Percentiles rank a stretch among this genome's conserved stretches.
These are phyloP conservation scores for Beta macrorhiza DNA, from an alignment of 179 eudicot genomes.

Conservation along the genomic window DNA sequence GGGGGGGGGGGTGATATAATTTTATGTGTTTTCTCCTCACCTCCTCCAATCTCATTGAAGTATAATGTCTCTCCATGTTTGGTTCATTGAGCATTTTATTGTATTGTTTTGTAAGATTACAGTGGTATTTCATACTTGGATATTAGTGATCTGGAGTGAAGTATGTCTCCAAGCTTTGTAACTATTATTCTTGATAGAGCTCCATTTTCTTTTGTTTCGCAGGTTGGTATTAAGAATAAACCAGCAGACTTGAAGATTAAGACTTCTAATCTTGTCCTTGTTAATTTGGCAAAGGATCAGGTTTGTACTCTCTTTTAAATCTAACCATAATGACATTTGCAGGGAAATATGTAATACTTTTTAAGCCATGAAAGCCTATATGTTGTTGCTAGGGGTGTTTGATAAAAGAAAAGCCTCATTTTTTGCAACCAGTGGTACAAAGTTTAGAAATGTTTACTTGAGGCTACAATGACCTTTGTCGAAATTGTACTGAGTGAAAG, in stretches of 20 bases:
- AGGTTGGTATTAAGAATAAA: slow-evolving; percentile 90
- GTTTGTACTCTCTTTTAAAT: slow-evolving; percentile 32
- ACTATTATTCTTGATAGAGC: slow-evolving; percentile 13
- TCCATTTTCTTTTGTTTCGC: slow-evolving; percentile 23
- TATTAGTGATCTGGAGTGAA: background rate
- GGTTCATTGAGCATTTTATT: background rate
- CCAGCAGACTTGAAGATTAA: slow-evolving; percentile 71
- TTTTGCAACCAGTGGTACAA: background rate
- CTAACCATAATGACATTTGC: background rate
- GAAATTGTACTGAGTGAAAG: background rate
- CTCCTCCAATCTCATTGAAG: background rate
- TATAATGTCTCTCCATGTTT: background rate
- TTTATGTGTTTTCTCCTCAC: background rate
- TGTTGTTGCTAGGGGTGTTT: background rate
- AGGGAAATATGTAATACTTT: background rate
- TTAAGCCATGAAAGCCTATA: background rate
- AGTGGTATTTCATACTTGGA: background rate
- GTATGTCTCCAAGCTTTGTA: background rate
- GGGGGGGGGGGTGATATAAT: background rate
- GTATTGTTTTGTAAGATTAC: background rate
- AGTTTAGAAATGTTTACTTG: background rate
- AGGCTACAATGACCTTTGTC: background rate
- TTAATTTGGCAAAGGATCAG: slow-evolving; percentile 68
- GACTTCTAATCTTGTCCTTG: slow-evolving; percentile 65
- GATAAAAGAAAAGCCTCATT: too few species aligned